These are phyloP conservation scores for Lentinus polychrous DNA, from an alignment of 1,284 basidiomycete genomes.

Conservation along the genomic window DNA sequence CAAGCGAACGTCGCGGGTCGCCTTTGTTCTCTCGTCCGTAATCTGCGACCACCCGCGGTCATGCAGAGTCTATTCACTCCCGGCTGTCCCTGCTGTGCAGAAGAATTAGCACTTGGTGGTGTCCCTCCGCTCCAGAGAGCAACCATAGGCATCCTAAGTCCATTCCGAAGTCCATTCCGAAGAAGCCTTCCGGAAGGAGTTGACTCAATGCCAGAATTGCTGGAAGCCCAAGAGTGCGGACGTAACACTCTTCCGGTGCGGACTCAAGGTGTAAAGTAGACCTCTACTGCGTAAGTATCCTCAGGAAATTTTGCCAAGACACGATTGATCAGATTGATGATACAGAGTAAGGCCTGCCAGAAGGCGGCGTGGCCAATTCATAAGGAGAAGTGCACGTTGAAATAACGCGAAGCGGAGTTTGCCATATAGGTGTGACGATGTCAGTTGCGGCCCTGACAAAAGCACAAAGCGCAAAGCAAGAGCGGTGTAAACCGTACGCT, in stretches of 20 bases:
- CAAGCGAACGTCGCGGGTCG: no score
- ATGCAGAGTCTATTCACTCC: not conserved
- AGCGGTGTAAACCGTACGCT: no score
- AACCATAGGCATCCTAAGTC: not conserved
- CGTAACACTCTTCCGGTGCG: conserved; percentile 1
- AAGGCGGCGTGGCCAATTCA: conserved; percentile 16
- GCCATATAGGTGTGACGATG: no score
- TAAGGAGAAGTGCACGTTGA: conserved; percentile 18
- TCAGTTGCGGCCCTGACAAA: no score
- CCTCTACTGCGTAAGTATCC: conserved; percentile 6
- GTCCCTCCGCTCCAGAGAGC: conserved; percentile 1
- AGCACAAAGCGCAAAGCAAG: no score
- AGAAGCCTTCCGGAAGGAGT: conserved; percentile 1
- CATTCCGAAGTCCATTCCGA: not conserved
- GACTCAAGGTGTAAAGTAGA: conserved; percentile 5
- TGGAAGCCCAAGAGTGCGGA: conserved; percentile 4
- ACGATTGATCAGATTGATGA: not conserved
- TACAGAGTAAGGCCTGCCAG: conserved; percentile 21
- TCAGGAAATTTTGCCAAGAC: not conserved
- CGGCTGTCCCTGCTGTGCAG: not conserved
- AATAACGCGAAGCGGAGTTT: conserved; percentile 11
- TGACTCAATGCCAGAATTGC: conserved; percentile 8
- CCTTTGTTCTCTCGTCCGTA: no score
- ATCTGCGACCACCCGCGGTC: no score
- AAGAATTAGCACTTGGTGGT: not conserved